Evolutionary conservation across 768 basidiomycete genomes (phyloP).

Genomic region (Lepiota venenata): DNA sequence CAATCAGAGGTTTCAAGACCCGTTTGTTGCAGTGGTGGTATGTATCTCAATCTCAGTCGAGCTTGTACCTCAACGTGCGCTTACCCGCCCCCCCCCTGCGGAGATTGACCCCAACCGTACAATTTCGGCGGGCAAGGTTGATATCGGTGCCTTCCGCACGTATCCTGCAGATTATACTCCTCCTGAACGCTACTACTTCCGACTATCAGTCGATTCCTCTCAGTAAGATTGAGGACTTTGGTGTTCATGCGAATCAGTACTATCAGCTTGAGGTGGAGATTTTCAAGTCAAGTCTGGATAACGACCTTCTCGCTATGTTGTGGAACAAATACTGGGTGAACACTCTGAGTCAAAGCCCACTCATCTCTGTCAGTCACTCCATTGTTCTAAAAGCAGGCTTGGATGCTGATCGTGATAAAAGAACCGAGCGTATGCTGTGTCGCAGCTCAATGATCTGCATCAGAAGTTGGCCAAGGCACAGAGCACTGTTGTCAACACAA

Average conservation of each 20-base stretch:
- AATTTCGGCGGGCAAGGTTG: slow-evolving; percentile 96
- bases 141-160: slow-evolving; percentile 98
- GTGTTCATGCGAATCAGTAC: slow-evolving; percentile 96
- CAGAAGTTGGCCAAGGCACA: slow-evolving; percentile 84
- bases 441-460: slow-evolving; percentile 86
- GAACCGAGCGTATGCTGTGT: slow-evolving; percentile 94
- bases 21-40: slow-evolving; percentile 96
- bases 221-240: slow-evolving; percentile 98
- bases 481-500: slow-evolving; percentile 50
- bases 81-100: not conserved
- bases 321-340: slow-evolving; percentile 99
- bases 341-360: slow-evolving; percentile 88
- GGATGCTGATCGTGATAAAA: slow-evolving; percentile 25
- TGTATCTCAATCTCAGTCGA: slow-evolving; percentile 23
- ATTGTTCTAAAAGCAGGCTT: not conserved
- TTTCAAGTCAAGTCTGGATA: slow-evolving; percentile 90
- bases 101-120: slow-evolving; percentile 98
- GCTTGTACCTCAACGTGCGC: no score
- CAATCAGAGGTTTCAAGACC: slow-evolving; percentile 94
- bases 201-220: slow-evolving; percentile 97
- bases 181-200: slow-evolving; percentile 58
- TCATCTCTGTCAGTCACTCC: slow-evolving; percentile 73
- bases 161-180: slow-evolving; percentile 96
- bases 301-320: slow-evolving; percentile 80
- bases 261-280: slow-evolving; percentile 93